Conservation (phyloP, 257 asterid species). For the Nicotiana benthamiana region DNA sequence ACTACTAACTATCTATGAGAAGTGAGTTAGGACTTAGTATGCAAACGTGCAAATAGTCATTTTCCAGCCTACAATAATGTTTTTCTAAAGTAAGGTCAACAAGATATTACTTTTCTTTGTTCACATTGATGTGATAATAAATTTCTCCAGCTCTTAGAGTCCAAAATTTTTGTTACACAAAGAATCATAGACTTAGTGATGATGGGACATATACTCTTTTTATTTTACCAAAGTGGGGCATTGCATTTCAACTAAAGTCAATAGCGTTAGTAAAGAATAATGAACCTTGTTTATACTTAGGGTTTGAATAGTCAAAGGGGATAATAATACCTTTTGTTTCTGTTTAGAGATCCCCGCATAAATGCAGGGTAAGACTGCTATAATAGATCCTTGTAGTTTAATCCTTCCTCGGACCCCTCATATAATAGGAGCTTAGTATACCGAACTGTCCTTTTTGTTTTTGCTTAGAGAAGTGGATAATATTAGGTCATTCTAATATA, state of each 20-base stretch:
- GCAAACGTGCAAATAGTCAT: neutral
- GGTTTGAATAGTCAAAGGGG: neutral
- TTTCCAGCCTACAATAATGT: neutral
- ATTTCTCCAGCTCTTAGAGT: neutral
- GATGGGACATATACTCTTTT: neutral
- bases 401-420: too few species aligned
- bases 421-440: too few species aligned
- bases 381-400: too few species aligned
- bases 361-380: too few species aligned
- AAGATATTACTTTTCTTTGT: neutral
- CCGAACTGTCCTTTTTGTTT: too few species aligned
- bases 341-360: too few species aligned
- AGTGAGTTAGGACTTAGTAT: neutral
- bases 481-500: too few species aligned
- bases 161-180: too few species aligned
- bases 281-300: neutral
- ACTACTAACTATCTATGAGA: neutral
- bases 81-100: neutral
- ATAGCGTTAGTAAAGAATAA: neutral
- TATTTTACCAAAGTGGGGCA: neutral
- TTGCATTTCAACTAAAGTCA: neutral
- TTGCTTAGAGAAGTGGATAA: too few species aligned
- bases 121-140: neutral
- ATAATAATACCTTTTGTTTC: too few species aligned
- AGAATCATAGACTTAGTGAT: neutral